A percentile compares a stretch with the other conserved stretches of the same genome.
Evolutionary conservation across 257 asterid species (phyloP).

Genomic region (Solanum etuberosum): DNA sequence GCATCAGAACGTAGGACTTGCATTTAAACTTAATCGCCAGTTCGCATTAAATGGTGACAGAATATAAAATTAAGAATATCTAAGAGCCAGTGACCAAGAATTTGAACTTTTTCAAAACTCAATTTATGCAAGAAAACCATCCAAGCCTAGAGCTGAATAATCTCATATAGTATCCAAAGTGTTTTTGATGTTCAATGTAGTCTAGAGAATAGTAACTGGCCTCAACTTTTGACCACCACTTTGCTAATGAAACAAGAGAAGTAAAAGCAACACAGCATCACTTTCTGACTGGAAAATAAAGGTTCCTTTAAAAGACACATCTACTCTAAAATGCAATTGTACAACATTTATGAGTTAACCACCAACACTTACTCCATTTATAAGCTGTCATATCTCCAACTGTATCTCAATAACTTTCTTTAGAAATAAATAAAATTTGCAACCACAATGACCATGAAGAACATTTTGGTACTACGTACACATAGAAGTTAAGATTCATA

Average conservation of each 20-base stretch:
- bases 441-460: neutral
- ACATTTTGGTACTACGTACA: neutral
- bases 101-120: neutral
- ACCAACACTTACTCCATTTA: neutral
- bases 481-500: neutral
- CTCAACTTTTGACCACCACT: neutral
- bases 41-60: neutral
- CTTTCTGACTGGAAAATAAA: neutral
- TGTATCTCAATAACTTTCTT: neutral
- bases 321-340: neutral
- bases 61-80: neutral
- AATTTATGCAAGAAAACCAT: neutral
- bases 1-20: neutral
- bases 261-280: neutral
- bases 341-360: neutral
- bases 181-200: neutral
- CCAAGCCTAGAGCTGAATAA: neutral
- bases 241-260: neutral
- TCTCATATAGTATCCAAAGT: neutral
- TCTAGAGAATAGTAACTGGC: neutral
- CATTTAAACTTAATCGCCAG: neutral
- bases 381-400: neutral
- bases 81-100: neutral
- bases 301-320: neutral
- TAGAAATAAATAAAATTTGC: neutral